These are phyloP conservation scores for Trichophyton simii DNA, from an alignment of 2,329 filamentous ascomycete genomes.

Conservation along the genomic window DNA sequence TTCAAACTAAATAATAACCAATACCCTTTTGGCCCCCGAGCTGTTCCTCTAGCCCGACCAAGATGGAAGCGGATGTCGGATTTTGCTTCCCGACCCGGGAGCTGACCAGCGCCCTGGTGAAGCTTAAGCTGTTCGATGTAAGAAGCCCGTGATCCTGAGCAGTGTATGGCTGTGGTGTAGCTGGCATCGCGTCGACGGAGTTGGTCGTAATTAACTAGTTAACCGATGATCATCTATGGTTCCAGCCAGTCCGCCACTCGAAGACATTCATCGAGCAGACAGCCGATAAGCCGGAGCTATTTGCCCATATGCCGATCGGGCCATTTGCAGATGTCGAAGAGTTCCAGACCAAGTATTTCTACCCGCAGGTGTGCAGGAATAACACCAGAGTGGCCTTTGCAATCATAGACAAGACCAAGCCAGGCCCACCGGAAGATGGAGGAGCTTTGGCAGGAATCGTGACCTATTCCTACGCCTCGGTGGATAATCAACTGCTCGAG, in stretches of 20 bases:
- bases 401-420: background rate
- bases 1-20: background rate
- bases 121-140: background rate
- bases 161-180: background rate
- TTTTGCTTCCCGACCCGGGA: background rate
- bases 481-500: background rate
- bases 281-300: background rate
- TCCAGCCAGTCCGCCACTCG: background rate
- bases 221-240: background rate
- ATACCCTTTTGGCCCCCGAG: background rate
- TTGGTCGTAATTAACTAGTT: background rate
- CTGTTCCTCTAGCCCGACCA: background rate
- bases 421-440: background rate
- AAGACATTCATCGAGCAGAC: background rate
- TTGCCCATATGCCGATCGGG: background rate
- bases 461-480: background rate
- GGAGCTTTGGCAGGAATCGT: background rate
- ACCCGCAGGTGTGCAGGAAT: background rate
- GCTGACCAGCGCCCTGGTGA: background rate
- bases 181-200: too few species aligned
- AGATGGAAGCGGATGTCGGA: background rate
- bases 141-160: background rate
- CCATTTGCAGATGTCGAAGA: background rate
- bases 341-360: background rate
- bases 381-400: background rate